phyloP scores from a whole-genome alignment of 2,329 filamentous ascomycete genomes.

The Penicillium aurantiogriseum region DNA sequence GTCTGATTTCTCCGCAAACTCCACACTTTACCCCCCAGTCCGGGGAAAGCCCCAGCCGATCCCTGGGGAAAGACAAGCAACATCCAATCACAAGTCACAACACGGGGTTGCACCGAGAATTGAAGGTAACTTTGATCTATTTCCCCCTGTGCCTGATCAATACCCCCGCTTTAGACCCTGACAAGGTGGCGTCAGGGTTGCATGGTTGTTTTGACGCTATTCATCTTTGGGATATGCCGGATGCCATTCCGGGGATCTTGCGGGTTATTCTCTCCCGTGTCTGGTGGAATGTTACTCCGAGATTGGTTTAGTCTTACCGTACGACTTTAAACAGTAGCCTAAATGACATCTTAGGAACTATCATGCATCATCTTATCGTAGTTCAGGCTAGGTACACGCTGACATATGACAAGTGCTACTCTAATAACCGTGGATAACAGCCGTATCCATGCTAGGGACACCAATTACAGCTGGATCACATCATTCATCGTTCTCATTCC shows the following conservation, averaged over 20 bases:
- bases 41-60: conserved; percentile 9
- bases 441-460: neutral
- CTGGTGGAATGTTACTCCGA: conserved; percentile 5
- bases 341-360: neutral
- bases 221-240: neutral
- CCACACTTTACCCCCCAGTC: conserved; percentile 8
- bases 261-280: neutral
- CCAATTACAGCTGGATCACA: neutral
- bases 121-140: neutral
- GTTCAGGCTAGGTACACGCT: neutral
- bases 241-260: neutral
- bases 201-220: conserved; percentile 3
- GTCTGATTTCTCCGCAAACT: conserved; percentile 8
- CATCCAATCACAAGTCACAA: neutral
- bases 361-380: neutral
- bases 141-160: neutral
- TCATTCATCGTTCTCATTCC: neutral
- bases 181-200: conserved; percentile 6
- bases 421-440: neutral
- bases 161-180: neutral
- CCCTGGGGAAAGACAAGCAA: neutral
- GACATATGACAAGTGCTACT: neutral
- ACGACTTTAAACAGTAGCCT: neutral
- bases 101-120: neutral
- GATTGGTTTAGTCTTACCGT: neutral